Conservation (phyloP, 2,329 filamentous ascomycete genomes). For the Monilinia polystroma region DNA sequence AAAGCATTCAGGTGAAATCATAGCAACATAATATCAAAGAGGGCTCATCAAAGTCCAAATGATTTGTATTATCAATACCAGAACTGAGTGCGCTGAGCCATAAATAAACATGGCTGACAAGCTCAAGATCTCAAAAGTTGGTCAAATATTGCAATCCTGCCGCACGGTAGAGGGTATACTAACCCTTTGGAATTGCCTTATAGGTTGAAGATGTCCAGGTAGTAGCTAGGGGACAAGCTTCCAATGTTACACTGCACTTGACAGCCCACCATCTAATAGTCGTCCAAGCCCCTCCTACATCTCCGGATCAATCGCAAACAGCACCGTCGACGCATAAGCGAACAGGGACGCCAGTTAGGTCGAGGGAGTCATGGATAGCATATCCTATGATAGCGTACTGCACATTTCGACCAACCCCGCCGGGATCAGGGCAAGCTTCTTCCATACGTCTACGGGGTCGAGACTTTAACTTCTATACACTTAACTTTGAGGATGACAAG, state of each 20-base stretch:
- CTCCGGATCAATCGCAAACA: slow-evolving; percentile 9
- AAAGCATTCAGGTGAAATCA: background rate
- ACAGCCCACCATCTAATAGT: slow-evolving; percentile 60
- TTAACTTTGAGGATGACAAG: slow-evolving; percentile 76
- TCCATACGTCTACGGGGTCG: slow-evolving; percentile 85
- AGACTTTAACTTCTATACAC: slow-evolving; percentile 91
- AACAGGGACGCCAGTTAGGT: slow-evolving; percentile 38
- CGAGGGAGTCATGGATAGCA: slow-evolving; percentile 84
- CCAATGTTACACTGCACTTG: slow-evolving; percentile 57
- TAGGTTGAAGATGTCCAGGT: slow-evolving; percentile 62
- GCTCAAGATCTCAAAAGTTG: slow-evolving; percentile 48
- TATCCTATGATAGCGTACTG: slow-evolving; percentile 89
- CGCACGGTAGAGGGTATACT: slow-evolving; percentile 12
- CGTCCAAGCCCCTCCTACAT: slow-evolving; percentile 39
- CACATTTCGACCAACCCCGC: slow-evolving; percentile 70
- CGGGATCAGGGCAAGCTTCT: slow-evolving; percentile 67
- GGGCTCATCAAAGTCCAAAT: slow-evolving; percentile 2
- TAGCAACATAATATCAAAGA: background rate
- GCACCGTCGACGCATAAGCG: slow-evolving; percentile 30
- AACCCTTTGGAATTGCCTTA: background rate
- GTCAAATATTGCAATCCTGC: slow-evolving; percentile 21
- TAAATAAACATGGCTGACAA: slow-evolving; percentile 43
- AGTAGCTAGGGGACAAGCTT: slow-evolving; percentile 56
- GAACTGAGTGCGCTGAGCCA: slow-evolving; percentile 24
- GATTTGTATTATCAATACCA: slow-evolving; percentile 12